Evolutionary conservation across 179 eudicot species (phyloP).

Genomic region (Kewa caespitosa): DNA sequence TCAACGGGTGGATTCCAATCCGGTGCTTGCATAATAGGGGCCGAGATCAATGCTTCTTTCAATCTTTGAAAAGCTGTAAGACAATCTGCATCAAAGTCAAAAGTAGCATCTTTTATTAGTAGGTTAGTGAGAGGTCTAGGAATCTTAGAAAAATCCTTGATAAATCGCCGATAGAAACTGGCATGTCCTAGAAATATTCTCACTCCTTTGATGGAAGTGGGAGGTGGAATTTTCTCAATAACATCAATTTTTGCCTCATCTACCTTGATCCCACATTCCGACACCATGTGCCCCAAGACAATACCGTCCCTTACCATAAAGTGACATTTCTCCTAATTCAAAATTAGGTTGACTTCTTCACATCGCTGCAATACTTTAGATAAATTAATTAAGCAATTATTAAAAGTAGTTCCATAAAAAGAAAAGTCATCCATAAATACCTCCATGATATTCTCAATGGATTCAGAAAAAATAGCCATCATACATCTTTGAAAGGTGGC

Average conservation of each 20-base stretch:
- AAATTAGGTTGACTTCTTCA: neutral
- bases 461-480: neutral
- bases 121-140: neutral
- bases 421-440: neutral
- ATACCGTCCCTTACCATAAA: neutral
- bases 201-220: neutral
- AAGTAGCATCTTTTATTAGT: neutral
- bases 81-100: neutral
- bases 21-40: neutral
- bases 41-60: neutral
- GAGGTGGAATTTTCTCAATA: neutral
- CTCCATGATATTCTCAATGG: neutral
- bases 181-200: neutral
- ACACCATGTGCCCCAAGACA: neutral
- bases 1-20: neutral
- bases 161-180: neutral
- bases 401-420: neutral
- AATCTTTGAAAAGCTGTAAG: neutral
- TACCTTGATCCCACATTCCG: neutral
- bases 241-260: neutral
- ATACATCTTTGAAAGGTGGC: neutral
- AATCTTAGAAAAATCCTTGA: neutral
- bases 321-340: neutral
- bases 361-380: neutral
- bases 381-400: neutral